Percentiles rank a stretch among this genome's conserved stretches.
phyloP scores from a whole-genome alignment of 2,329 filamentous ascomycete species.

The Apiospora pterosperma region DNA sequence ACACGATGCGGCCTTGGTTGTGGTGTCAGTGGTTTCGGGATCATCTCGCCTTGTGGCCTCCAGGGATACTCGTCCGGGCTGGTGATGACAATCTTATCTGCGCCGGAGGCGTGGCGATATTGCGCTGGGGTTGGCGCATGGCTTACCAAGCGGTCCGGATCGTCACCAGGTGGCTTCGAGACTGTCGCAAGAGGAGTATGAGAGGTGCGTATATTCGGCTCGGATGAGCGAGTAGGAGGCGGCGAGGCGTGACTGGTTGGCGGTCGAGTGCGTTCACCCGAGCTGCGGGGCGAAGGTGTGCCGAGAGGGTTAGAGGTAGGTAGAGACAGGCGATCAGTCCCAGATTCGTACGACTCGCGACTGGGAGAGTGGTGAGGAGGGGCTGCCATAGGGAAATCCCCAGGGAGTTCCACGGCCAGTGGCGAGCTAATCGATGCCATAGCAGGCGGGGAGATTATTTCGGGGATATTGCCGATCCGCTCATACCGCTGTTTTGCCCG shows the following conservation, averaged over 20 bases:
- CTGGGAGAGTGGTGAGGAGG: conserved; percentile 34
- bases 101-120: conserved; percentile 54
- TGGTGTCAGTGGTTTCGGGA: conserved; percentile 20
- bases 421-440: conserved; percentile 41
- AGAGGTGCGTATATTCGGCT: neutral
- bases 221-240: conserved; percentile 18
- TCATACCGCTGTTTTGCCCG: conserved; percentile 70
- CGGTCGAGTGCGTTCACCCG: conserved; percentile 42
- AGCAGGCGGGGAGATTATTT: conserved; percentile 37
- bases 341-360: conserved; percentile 56
- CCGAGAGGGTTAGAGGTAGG: conserved; percentile 18
- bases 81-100: conserved; percentile 67
- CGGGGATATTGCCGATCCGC: conserved; percentile 38
- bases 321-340: conserved; percentile 46
- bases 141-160: conserved; percentile 52
- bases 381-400: conserved; percentile 39
- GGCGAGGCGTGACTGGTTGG: conserved; percentile 27
- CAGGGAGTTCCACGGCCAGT: conserved; percentile 56
- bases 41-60: conserved; percentile 26
- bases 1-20: conserved; percentile 38
- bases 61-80: conserved; percentile 53
- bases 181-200: conserved; percentile 11
- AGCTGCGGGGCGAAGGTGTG: conserved; percentile 47
- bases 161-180: conserved; percentile 25
- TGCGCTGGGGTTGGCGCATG: conserved; percentile 56